Percentiles rank a stretch among this genome's conserved stretches.
phyloP scores from a whole-genome alignment of 331 rosid genomes.

The Pyracantha coccinea region DNA sequence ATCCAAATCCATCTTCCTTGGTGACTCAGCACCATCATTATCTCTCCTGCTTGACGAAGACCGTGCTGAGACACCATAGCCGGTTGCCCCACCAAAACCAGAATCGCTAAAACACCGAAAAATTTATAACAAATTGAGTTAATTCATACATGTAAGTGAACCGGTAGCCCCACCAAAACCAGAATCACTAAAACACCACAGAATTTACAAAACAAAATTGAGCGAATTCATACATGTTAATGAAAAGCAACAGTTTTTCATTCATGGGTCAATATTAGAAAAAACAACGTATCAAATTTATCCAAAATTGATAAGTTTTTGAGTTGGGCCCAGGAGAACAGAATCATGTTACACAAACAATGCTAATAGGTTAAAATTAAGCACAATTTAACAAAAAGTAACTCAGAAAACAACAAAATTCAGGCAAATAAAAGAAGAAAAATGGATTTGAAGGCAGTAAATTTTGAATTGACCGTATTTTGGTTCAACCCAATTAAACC shows the following conservation, averaged over 20 bases:
- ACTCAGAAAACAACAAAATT: background rate
- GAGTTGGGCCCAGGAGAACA: background rate
- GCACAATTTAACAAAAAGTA: background rate
- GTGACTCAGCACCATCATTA: constrained; percentile 42
- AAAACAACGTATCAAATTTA: background rate
- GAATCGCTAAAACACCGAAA: constrained; percentile 55
- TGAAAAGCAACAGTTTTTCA: background rate
- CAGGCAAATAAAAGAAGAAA: background rate
- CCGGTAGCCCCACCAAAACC: constrained; percentile 59
- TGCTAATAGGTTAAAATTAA: background rate
- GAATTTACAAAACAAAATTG: constrained; percentile 6
- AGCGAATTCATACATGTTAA: background rate
- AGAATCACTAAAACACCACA: constrained; percentile 55
- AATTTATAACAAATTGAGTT: constrained; percentile 3
- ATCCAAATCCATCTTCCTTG: constrained; percentile 74
- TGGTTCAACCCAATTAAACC: background rate
- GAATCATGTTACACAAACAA: background rate
- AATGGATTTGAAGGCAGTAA: background rate
- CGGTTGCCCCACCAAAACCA: constrained; percentile 56
- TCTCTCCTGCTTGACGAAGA: constrained; percentile 54
- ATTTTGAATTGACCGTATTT: background rate
- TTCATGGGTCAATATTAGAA: background rate
- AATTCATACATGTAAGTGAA: background rate
- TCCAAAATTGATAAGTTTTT: background rate
- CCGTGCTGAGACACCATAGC: constrained; percentile 39